Base-by-base conservation (phyloP, 2,329 filamentous ascomycete genomes). In the Microascus cirrosus region DNA sequence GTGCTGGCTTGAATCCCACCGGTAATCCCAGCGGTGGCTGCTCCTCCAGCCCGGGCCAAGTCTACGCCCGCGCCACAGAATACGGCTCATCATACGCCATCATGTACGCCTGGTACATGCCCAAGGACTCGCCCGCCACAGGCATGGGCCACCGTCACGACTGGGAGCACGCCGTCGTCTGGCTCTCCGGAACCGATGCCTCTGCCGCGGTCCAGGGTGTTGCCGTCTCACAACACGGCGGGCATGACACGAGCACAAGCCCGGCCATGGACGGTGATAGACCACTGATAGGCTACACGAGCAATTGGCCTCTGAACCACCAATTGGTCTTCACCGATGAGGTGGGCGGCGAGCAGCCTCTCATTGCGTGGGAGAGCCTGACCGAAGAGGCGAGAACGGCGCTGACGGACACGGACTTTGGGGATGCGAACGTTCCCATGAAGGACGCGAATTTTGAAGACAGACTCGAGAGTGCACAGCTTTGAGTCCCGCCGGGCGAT, bases 101-200 rank as follows among this genome's bases (percentile, higher is more conserved):
- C 61, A 73, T 75, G 71, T 75, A 74, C 62, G 65, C 70, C 5
- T 75, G 73, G 74, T 77, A 75, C 63, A 69, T 74, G 63, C 75
- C 75, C 55, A 77, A 78, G 66, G 74, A 77, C 59, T 65, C 70
- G 61, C 72, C 74, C 12, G 58, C 57, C 35, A 64, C 62, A 28
- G 57, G 59, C 15, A 60, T 66, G 51, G 66, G 67, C 35, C 72
- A 75, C 59, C 69, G 72, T 3, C 69, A 74, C 59, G 73, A 75
- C 61, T 74, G 71, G 71, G 72, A 74, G 61, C 67, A 64, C 55
- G 60, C 64, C 18, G 65, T 74, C 2, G 63, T 74, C 15, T 66
- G 64, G 64, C 56, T 73, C 53, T 60, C 69, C 58, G 63, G 63
- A 55, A 61, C 63, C 20, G 59, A 65, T 18, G 64, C 62, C 0